Evolutionary conservation across 192 early-diverging fungal genomes (phyloP), one percentile per base, ranked within the genome.

Genomic region (Ramicandelaber brevisporus): DNA sequence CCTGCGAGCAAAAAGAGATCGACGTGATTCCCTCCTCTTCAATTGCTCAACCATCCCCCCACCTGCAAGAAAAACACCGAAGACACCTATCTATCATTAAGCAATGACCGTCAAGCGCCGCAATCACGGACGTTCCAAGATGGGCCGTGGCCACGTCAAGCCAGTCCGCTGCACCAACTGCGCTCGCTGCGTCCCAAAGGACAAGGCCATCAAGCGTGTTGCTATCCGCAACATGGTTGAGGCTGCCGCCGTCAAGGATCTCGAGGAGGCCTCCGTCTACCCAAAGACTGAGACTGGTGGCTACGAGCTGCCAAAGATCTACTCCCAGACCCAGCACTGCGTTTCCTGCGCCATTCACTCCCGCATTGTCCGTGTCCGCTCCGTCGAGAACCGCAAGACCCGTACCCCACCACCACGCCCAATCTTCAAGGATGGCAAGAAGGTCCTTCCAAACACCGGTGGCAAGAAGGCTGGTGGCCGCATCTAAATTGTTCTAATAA

Each of bases 151-250:
- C 49, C 87, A 90, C 73, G 76, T 80, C 51, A 83, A 81, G 64
- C 71, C 73, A 46, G 80, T 95, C 49, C 78, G 89, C 43, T 95
- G 93, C 76, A 78, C 78, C 57, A 98, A 98, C 86, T 98, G 93
- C 62, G 70, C 73, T 42, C 81, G 88, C 57, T 87, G 81, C 51
- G 76, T 78, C 34, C 82, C 88, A 44, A 87, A 87, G 83, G 93
- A 98, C 67, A 98, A 98, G 81, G 83, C 93, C 47, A 89, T 98
- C 70, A 98, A 98, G 81, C 68, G 93, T 29, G 86, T 90, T 68
- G 68, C 76, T 43, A 73, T 98, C 70, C 76, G 89, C 52, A 88
- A 84, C 66, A 98, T 98, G 89, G 73, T 98, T 33, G 93, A 98
- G 65, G 62, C 66, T 43, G 93, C 93, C 34, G 93, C 87, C 34